These are phyloP conservation scores for Orbilia brochopaga DNA, from an alignment of 2,329 filamentous ascomycete genomes.

Conservation along the genomic window DNA sequence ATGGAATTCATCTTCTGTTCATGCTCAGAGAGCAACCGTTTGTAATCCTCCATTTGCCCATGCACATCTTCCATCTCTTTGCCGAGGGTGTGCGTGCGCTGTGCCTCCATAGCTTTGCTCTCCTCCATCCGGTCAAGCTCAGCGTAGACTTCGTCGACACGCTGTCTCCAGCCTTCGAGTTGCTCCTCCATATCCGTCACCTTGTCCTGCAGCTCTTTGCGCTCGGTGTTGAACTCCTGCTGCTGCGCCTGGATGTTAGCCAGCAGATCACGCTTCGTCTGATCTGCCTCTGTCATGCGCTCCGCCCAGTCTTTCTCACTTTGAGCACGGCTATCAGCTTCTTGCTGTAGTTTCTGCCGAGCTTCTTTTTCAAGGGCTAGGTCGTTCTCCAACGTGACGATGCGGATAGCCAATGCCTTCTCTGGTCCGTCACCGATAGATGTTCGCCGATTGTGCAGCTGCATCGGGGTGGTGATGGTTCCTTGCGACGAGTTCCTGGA, in stretches of 20 bases:
- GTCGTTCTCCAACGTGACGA: conserved; percentile 76
- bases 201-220: conserved; percentile 81
- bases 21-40: conserved; percentile 64
- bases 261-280: conserved; percentile 90
- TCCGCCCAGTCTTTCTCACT: conserved; percentile 69
- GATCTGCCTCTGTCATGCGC: conserved; percentile 82
- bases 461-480: conserved; percentile 60
- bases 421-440: conserved; percentile 57
- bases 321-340: conserved; percentile 65
- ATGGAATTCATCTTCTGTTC: conserved; percentile 62
- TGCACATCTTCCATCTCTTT: conserved; percentile 71
- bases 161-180: conserved; percentile 58
- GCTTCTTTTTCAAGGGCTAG: conserved; percentile 74
- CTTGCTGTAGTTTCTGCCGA: conserved; percentile 71
- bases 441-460: conserved; percentile 62
- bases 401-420: conserved; percentile 67
- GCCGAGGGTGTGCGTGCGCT: conserved; percentile 71
- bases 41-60: conserved; percentile 66
- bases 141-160: conserved; percentile 80
- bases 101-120: conserved; percentile 73
- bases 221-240: conserved; percentile 82
- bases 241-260: conserved; percentile 93
- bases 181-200: conserved; percentile 76
- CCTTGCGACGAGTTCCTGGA: conserved; percentile 62
- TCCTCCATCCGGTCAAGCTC: conserved; percentile 88